Base-by-base conservation (phyloP, 2,329 filamentous ascomycete genomes). In the Davidsoniella australis region DNA sequence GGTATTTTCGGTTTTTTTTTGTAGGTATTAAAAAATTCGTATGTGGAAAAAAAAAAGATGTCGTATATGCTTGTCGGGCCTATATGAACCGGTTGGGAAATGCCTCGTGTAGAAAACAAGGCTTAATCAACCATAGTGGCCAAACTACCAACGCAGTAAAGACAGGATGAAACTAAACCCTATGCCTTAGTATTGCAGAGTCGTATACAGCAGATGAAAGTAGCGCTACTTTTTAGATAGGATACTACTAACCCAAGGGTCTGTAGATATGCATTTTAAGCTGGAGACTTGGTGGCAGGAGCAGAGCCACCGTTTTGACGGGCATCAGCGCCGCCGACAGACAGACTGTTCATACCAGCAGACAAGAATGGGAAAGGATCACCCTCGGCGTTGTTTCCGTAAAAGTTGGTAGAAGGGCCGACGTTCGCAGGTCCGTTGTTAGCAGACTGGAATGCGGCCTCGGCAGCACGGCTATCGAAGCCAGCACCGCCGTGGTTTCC, bases 391-490 rank as follows among this genome's bases (percentile, higher is more conserved):
- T 78, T 71, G 54, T 58, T 61, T 6, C 46, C 47, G 54, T 68
- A 67, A 48, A 66, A 68, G 57, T 66, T 66, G 66, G 84, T 85
- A 40, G 82, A 79, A 33, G 81, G 78, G 39, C 82, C 84, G 53
- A 80, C 81, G 41, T 83, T 85, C 14, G 80, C 79, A 17, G 82
- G 81, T 50, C 84, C 85, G 57, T 91, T 89, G 57, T 81, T 81
- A 38, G 85, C 87, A 39, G 84, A 85, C 61, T 85, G 85, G 71
- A 98, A 98, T 23, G 91, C 89, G 53, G 87, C 87, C 68, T 96
- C 89, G 14, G 89, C 86, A 54, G 86, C 84, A 55, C 88, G 85
- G 69, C 87, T 93, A 61, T 94, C 88, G 60, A 98, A 96, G 4
- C 82, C 82, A 10, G 86, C 84, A 40, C 83, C 83, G 20, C 84